phyloP scores from a whole-genome alignment of 2,329 filamentous ascomycete species.

The Zymoseptoria pseudotritici region DNA sequence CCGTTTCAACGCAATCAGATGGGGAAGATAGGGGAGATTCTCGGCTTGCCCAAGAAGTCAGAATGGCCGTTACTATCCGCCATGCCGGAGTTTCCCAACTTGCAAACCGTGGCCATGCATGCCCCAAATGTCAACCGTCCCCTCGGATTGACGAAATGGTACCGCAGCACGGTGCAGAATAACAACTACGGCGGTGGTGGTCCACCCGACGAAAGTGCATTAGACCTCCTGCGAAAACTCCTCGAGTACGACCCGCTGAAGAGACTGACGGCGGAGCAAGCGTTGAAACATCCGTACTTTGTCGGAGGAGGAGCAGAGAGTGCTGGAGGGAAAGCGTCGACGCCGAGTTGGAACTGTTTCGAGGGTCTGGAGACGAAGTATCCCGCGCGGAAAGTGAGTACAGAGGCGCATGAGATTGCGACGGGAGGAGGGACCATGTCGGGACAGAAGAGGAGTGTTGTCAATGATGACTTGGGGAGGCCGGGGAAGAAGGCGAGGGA shows the following conservation, averaged over 20 bases:
- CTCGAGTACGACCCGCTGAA: constrained; percentile 91
- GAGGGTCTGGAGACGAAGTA: constrained; percentile 84
- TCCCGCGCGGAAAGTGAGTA: constrained; percentile 83
- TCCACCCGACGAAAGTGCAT: constrained; percentile 56
- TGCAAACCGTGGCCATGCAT: constrained; percentile 33
- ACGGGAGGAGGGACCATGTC: constrained; percentile 79
- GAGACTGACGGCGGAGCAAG: constrained; percentile 77
- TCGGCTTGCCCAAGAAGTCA: constrained; percentile 83
- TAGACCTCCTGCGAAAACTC: constrained; percentile 70
- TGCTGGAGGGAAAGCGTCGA: constrained; percentile 4
- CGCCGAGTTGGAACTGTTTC: constrained; percentile 75
- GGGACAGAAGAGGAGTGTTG: constrained; percentile 79
- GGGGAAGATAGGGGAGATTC: constrained; percentile 96
- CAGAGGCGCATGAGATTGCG: constrained; percentile 90
- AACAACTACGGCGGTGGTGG: constrained; percentile 38
- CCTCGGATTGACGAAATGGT: constrained; percentile 61
- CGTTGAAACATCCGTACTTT: constrained; percentile 89
- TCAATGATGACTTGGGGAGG: constrained; percentile 64
- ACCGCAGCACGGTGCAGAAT: constrained; percentile 41
- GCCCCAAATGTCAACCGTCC: constrained; percentile 46
- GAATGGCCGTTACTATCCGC: constrained; percentile 75
- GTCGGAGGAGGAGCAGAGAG: constrained; percentile 30
- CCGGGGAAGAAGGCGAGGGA: constrained; percentile 48
- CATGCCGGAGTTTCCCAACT: constrained; percentile 70
- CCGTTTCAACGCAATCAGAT: constrained; percentile 98